Evolutionary conservation across 1,284 basidiomycete genomes (phyloP).

Genomic region (Singerocomus rubriflavus): DNA sequence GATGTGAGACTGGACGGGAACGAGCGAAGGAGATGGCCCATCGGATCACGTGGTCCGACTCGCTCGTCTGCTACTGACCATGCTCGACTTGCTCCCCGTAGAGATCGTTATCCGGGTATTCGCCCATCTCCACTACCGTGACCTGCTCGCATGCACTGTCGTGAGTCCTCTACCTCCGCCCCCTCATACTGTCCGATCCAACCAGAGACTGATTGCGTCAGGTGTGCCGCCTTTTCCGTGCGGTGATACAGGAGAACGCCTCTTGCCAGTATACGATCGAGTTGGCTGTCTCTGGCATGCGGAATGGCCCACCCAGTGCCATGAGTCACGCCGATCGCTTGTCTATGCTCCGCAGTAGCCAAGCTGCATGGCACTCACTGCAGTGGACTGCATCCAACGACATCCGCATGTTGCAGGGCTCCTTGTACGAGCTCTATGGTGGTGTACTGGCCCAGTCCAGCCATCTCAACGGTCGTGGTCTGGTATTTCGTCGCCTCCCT

Average conservation of each 20-base stretch:
- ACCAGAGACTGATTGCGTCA: slow-evolving; percentile 20
- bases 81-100: slow-evolving; percentile 28
- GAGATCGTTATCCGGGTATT: slow-evolving; percentile 38
- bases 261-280: slow-evolving; percentile 51
- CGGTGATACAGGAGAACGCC: slow-evolving; percentile 37
- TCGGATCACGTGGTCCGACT: slow-evolving; percentile 21
- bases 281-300: slow-evolving; percentile 48
- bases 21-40: neutral
- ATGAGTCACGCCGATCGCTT: slow-evolving; percentile 39
- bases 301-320: slow-evolving; percentile 38
- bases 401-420: slow-evolving; percentile 40
- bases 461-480: slow-evolving; percentile 24
- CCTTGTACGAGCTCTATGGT: slow-evolving; percentile 58
- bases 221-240: slow-evolving; percentile 45
- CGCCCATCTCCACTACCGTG: slow-evolving; percentile 31
- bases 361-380: slow-evolving; percentile 47
- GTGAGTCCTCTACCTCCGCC: slow-evolving; percentile 13
- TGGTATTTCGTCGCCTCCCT: slow-evolving; percentile 50
- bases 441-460: slow-evolving; percentile 52
- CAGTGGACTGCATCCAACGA: slow-evolving; percentile 37
- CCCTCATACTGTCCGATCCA: neutral
- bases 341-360: slow-evolving; percentile 40
- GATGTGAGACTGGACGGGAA: slow-evolving; percentile 8
- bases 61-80: neutral
- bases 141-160: slow-evolving; percentile 39